Evolutionary conservation across 2,329 filamentous ascomycete species (phyloP).

Genomic region (Zymoseptoria tritici): DNA sequence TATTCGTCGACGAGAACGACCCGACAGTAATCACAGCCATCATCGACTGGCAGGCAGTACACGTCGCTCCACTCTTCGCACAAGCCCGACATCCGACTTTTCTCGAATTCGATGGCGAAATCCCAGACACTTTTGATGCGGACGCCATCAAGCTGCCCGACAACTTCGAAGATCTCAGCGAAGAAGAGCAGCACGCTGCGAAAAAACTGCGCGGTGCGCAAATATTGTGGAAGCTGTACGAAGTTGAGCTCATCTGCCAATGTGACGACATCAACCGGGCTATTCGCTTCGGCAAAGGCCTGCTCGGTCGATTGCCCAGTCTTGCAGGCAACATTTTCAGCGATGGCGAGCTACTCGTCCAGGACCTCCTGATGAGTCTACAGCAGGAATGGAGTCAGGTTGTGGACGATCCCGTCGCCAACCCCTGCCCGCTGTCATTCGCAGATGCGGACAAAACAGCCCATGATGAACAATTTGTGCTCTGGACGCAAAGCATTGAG

Average conservation of each 20-base stretch:
- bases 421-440: conserved; percentile 3
- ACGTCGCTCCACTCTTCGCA: conserved; percentile 5
- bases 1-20: conserved; percentile 28
- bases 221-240: conserved; percentile 9
- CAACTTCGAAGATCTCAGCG: conserved; percentile 5
- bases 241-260: conserved; percentile 5
- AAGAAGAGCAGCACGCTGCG: conserved; percentile 4
- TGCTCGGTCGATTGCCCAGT: conserved; percentile 6
- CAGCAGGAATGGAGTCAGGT: conserved; percentile 6
- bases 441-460: conserved; percentile 1
- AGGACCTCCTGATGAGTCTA: conserved; percentile 7
- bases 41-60: conserved; percentile 30
- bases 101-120: conserved; percentile 7
- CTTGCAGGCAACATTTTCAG: conserved; percentile 8
- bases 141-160: conserved; percentile 7
- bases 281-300: conserved; percentile 6
- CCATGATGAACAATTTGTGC: conserved; percentile 3
- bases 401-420: conserved; percentile 4
- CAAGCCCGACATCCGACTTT: conserved; percentile 6
- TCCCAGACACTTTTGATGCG: conserved; percentile 8
- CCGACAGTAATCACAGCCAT: conserved; percentile 28
- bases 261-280: conserved; percentile 6
- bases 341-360: conserved; percentile 9
- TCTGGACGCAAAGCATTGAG: conserved; percentile 7
- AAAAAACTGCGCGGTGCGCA: conserved; percentile 6